Evolutionary conservation across 345 rosid species (phyloP).

Genomic region (Linum tenue): DNA sequence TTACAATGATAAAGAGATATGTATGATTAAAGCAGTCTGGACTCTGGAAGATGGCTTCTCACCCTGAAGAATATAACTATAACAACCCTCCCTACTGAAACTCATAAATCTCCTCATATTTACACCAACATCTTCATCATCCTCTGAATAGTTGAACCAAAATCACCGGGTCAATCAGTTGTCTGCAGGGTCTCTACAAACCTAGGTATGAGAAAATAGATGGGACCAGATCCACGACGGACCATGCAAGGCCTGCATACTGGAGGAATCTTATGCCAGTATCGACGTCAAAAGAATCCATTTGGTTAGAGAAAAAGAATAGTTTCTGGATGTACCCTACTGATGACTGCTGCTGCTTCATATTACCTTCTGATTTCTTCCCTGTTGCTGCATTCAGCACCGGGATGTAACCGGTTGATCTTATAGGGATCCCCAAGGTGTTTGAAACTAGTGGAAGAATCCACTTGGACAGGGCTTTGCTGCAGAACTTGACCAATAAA

Average conservation of each 20-base stretch:
- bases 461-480: constrained; percentile 89
- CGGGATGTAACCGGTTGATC: constrained; percentile 60
- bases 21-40: too few relatives aligned
- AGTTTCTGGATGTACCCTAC: constrained; percentile 43
- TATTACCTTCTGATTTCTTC: constrained; percentile 28
- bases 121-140: not conserved
- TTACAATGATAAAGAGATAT: too few relatives aligned
- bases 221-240: constrained; percentile 91
- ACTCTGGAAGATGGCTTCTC: not conserved
- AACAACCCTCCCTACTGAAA: not conserved
- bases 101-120: not conserved
- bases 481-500: constrained; percentile 75
- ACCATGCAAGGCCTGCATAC: constrained; percentile 95
- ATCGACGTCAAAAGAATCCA: constrained; percentile 56
- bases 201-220: constrained; percentile 44
- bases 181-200: constrained; percentile 25
- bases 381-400: constrained; percentile 36
- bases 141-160: not conserved
- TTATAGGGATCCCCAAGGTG: constrained; percentile 65
- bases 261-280: constrained; percentile 84
- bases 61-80: not conserved
- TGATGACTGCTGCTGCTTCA: constrained; percentile 32
- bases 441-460: constrained; percentile 63
- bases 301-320: constrained; percentile 30
- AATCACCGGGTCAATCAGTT: not conserved